phyloP scores from a whole-genome alignment of 129 eudicot species.

The Artemisia annua region DNA sequence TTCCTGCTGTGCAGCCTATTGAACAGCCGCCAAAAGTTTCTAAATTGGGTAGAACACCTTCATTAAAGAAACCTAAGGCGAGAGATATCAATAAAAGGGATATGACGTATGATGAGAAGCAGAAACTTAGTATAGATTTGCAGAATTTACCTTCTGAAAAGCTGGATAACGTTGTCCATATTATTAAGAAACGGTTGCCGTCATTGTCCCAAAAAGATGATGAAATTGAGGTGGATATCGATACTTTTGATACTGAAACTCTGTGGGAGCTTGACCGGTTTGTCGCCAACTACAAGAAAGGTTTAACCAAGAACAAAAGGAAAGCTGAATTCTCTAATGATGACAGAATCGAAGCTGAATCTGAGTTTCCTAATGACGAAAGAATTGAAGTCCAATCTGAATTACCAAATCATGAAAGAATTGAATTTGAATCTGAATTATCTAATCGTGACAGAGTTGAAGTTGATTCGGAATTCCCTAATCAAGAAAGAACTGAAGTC shows the following conservation, averaged over 20 bases:
- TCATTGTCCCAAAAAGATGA: constrained; percentile 75
- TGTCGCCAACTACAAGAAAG: constrained; percentile 63
- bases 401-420: neutral
- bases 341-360: constrained; percentile 23
- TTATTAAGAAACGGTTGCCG: constrained; percentile 74
- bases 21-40: constrained; percentile 31
- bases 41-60: constrained; percentile 37
- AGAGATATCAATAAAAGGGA: constrained; percentile 76
- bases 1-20: constrained; percentile 32
- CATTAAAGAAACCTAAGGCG: constrained; percentile 82
- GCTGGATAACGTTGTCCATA: constrained; percentile 74
- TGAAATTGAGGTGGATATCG: constrained; percentile 96
- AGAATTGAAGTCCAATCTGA: constrained; percentile 28
- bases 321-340: constrained; percentile 49
- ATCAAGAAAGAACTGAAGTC: constrained; percentile 18
- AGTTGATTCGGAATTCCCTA: neutral
- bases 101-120: constrained; percentile 91
- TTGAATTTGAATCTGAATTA: constrained; percentile 28
- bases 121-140: constrained; percentile 69
- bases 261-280: constrained; percentile 97
- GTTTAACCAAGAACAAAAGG: constrained; percentile 70
- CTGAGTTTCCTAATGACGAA: constrained; percentile 1
- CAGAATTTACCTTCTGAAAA: constrained; percentile 88
- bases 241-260: constrained; percentile 84
- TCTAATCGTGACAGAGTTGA: constrained; percentile 1